phyloP scores from a whole-genome alignment of 2,329 filamentous ascomycete genomes.

The Zasmidium cellare region DNA sequence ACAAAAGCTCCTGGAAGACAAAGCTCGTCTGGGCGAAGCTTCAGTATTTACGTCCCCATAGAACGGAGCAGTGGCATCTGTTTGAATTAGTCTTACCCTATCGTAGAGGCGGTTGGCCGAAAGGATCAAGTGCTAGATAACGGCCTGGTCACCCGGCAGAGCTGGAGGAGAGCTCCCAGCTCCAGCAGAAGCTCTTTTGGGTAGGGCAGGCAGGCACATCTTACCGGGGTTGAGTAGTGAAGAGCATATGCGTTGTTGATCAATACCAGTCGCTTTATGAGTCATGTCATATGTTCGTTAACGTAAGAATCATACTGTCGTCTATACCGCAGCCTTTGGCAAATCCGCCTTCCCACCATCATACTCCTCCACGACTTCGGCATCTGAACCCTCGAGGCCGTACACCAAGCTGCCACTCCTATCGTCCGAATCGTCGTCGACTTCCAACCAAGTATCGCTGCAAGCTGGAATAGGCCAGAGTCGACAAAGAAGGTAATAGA shows the following conservation, averaged over 20 bases:
- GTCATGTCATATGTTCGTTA: background rate
- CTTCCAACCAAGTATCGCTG: constrained; percentile 75
- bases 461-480: constrained; percentile 72
- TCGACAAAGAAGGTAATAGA: constrained; percentile 71
- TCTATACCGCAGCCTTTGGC: constrained; percentile 6
- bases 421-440: constrained; percentile 59
- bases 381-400: constrained; percentile 22
- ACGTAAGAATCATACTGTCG: background rate
- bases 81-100: too few relatives aligned
- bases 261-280: too few relatives aligned
- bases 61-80: too few relatives aligned
- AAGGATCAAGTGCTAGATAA: too few relatives aligned
- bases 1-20: background rate
- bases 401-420: constrained; percentile 34
- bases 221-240: too few relatives aligned
- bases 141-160: too few relatives aligned
- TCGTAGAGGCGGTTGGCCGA: too few relatives aligned
- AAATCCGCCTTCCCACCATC: constrained; percentile 13
- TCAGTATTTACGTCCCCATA: background rate
- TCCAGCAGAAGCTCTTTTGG: too few relatives aligned
- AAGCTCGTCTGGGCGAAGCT: background rate
- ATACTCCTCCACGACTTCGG: constrained; percentile 7
- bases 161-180: too few relatives aligned
- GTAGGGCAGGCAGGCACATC: too few relatives aligned
- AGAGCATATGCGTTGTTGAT: too few relatives aligned